Base-by-base conservation (phyloP, 2,329 filamentous ascomycete genomes). In the Beauveria pseudobassiana region DNA sequence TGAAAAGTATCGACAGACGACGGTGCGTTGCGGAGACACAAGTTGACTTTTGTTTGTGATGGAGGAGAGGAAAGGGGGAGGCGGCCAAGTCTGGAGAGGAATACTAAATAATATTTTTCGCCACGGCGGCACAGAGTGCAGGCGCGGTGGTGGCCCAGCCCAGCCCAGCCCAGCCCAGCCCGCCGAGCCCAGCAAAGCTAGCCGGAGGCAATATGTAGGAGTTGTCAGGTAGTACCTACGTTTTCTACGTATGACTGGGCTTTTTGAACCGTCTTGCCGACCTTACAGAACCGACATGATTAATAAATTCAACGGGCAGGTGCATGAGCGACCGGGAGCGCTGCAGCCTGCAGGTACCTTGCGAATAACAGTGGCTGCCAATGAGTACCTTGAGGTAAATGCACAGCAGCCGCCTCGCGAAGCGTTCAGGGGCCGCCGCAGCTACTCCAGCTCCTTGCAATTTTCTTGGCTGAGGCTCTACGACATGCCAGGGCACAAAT, bases 1-100 rank as follows among this genome's bases (percentile, higher is more conserved):
- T 74, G 69, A 67, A 68, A 67, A 70, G 69, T 73, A 72, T 61
- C 59, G 75, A 77, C 75, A 77, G 74, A 77, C 75, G 75, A 67
- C 75, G 73, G 72, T 75, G 75, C 75, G 75, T 77, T 77, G 75
- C 75, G 75, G 75, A 76, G 73, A 77, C 75, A 77, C 75, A 76
- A 69, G 69, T 72, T 76, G 72, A 70, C 74, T 76, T 73, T 70
- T 71, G 70, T 72, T 71, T 78, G 76, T 78, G 75, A 76, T 77
- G 73, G 66, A 70, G 69, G 70, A 69, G 64, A 64, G 51, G 59
- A 68, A 68, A 69, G 70, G 66, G 69, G 67, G 69, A 67, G 63
- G 67, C 65, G 65, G 66, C 63, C 66, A 59, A 60, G 55, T 65
- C 57, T 67, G 67, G 66, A 49, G 30, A 60, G 42, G 69, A 66